Evolutionary conservation across 106 monocot genomes (phyloP).

Genomic region (Agapanthus africanus): DNA sequence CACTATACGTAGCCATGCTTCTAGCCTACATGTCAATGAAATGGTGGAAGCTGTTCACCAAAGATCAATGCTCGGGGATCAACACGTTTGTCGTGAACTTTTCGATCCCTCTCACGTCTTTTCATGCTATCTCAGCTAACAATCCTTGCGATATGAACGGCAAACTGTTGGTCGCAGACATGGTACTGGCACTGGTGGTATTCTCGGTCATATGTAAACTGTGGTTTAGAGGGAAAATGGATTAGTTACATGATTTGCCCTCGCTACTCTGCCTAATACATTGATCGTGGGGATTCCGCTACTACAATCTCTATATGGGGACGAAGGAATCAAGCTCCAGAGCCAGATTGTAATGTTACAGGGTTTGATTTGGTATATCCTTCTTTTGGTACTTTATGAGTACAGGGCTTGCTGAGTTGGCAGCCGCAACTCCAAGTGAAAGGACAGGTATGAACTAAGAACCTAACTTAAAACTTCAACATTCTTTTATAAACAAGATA

Average conservation of each 20-base stretch:
- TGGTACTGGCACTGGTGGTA: no score
- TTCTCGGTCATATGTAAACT: no score
- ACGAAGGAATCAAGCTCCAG: slow-evolving; percentile 30
- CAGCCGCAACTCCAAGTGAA: slow-evolving; percentile 19
- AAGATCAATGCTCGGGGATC: slow-evolving; percentile 55
- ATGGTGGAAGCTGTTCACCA: slow-evolving; percentile 65
- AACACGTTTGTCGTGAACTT: slow-evolving; percentile 74
- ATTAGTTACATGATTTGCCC: slow-evolving; percentile 48
- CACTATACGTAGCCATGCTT: slow-evolving; percentile 60
- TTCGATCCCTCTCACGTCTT: slow-evolving; percentile 60
- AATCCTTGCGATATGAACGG: slow-evolving; percentile 61
- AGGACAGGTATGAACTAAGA: no score
- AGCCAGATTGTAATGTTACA: slow-evolving; percentile 43
- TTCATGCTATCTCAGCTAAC: slow-evolving; percentile 62
- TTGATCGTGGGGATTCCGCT: slow-evolving; percentile 49
- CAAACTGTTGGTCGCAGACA: no score
- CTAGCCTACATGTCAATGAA: slow-evolving; percentile 49
- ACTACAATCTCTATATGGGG: slow-evolving; percentile 40
- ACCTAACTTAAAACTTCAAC: no score
- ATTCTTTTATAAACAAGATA: no score
- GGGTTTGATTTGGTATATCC: slow-evolving; percentile 44
- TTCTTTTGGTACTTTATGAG: slow-evolving; percentile 52
- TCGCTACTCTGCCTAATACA: slow-evolving; percentile 48
- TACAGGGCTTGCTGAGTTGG: slow-evolving; percentile 37
- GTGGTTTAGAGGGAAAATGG: neutral